Base-by-base conservation (phyloP, 192 early-diverging fungal genomes). In the Phlyctochytrium planicorne region DNA sequence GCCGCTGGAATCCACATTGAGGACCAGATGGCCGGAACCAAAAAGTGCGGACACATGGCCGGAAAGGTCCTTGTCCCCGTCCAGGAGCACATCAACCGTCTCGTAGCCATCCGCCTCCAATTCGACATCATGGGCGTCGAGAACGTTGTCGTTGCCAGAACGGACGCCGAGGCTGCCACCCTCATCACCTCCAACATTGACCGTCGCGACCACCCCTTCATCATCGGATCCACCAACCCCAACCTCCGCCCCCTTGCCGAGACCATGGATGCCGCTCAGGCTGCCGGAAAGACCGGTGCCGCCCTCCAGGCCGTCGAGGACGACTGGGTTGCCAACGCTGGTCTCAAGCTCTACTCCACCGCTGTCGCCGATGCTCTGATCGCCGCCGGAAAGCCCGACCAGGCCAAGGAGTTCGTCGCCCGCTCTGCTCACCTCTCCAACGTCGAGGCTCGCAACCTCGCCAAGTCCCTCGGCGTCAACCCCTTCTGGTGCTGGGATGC, bases 21-120 rank as follows among this genome's bases (percentile, higher is more conserved):
- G 78, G 93, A 96, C 81, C 93, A 96, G 78, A 89, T 91, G 34
- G 89, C 96, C 27, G 91, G 92, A 69, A 96, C 93, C 72, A 98
- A 98, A 76, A 98, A 98, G 87, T 98, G 96, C 76, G 96, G 96
- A 23, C 96, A 98, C 80, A 98, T 98, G 96, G 96, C 94, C 53
- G 96, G 96, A 56, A 98, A 98, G 78, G 96, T 98, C 31, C 78
- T 98, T n/a, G 96, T 98, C 2, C 96, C 96, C 24, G 93, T 97
- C 36, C 90, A 90, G 1, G 94, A 98, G 81, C 96, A 98, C 83
- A 95, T 97, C 80, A 96, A 95, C 86, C 89, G 95, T 40, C 82
- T 97, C 57, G 90, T 97, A 23, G 94, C 94, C 65, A 89, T 92
- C 74, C 90, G 96, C 74, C 88, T 94, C 52, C 96, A 98, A 85